Base-by-base conservation (phyloP, 805 yeast genomes). In the Komagataella pseudopastoris region DNA sequence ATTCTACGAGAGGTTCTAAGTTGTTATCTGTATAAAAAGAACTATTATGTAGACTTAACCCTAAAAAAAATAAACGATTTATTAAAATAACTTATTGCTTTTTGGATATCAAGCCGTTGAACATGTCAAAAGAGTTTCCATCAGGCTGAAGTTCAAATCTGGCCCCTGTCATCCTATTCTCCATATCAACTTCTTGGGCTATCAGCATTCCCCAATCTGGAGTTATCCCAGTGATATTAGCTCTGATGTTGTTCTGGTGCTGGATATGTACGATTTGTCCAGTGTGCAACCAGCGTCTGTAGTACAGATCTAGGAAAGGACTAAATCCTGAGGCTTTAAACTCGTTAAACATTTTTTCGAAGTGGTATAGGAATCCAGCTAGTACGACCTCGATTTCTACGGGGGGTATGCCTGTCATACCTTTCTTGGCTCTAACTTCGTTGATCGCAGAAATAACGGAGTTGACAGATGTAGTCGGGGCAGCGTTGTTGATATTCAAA, bases 111-210 rank as follows among this genome's bases (percentile, higher is more conserved):
- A 93, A 71, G 0, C 98, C 98, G 58, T 77, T 84, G 70, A 93
- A 85, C 75, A 93, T 90, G 63, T 93, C 98, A 61, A 93, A 93
- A 3, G 97, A 88, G 63, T 93, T 93, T 1, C 99, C 99, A 65
- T 93, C 99, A 0, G 99, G 98, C 64, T 90, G 97, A 48, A 93
- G 68, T 58, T 88, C 84, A 56, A 75, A 81, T 4, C 60, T 69
- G 46, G 70, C 73, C 0, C 88, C 86, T 1, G 83, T 78, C 14
- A 70, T 69, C 10, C 58, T 61, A 20, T 74, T 75, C 12, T 65
- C 60, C 4, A 65, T 56, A 49, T 76, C 76, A 6, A 81, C 63
- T 56, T 86, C 96, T 54, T 79, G 81, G 2, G 87, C 99, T 12
- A 81, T 66, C 53, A 93, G 68, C 68, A 90, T 70, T 0, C 99